Base-by-base conservation (phyloP, 495 filamentous ascomycete species). In the Podospora fimiseda region DNA sequence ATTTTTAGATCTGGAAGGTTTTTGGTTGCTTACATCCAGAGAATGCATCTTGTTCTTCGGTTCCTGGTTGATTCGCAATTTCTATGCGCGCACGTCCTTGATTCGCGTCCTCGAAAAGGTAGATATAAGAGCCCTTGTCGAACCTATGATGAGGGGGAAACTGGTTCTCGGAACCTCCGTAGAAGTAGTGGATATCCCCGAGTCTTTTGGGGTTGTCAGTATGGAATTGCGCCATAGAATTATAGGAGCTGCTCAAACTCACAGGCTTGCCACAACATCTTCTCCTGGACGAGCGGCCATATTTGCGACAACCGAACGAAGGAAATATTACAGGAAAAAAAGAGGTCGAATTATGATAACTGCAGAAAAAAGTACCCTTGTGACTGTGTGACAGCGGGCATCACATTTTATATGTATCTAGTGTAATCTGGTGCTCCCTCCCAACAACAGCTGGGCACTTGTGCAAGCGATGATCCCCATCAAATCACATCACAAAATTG, bases 151-250 rank as follows among this genome's bases (percentile, higher is more conserved):
- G 85, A 22, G 78, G 76, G 9, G 88, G 88, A 46, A 82, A 86
- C n/a, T n/a, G n/a, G 19, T 77, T 73, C 1, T 80, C 79, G 2
- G 89, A 87, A 15, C 79, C 74, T 9, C 82, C 77, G 70, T 95
- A 94, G 65, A 84, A 95, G 68, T 92, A 96, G 70, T 95, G 90
- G 41, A 94, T 74, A 65, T 96, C 90, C 16, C 83, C 89, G 64
- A 90, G 94, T 61, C 90, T 96, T 68, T 39, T n/a, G n/a, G n/a
- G n/a, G n/a, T n/a, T n/a, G n/a, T n/a, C n/a, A n/a, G n/a, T n/a
- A n/a, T n/a, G n/a, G n/a, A n/a, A n/a, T 37, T 37, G 33, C 33
- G 33, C 33, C 7, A 37, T n/a, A 8, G 8, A 37, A 37, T 20
- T 1, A 20, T 22, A 23, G 24, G 5, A 19, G 14, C 21, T 19